Conservation (phyloP, 768 basidiomycete species). For the Boletus tomentosulus region DNA sequence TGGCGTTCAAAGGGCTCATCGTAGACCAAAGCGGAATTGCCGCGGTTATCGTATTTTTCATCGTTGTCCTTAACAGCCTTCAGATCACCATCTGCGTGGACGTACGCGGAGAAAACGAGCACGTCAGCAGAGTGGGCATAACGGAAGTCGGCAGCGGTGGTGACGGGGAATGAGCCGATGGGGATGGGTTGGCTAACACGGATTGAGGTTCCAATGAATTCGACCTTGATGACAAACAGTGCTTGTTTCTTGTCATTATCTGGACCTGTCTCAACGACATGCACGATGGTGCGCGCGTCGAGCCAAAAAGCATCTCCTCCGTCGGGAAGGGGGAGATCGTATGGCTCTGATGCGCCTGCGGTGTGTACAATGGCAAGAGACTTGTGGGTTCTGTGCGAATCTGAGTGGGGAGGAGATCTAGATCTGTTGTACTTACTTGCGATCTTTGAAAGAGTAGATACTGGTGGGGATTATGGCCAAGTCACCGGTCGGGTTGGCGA, state of each 20-base stretch:
- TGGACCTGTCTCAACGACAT: slow-evolving; percentile 51
- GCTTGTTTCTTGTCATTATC: slow-evolving; percentile 48
- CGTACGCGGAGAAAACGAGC: slow-evolving; percentile 83
- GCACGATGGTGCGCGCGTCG: slow-evolving; percentile 61
- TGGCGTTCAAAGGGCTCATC: slow-evolving; percentile 69
- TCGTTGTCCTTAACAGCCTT: slow-evolving; percentile 67
- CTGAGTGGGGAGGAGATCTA: neutral
- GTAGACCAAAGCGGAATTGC: slow-evolving; percentile 68
- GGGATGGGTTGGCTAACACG: slow-evolving; percentile 35
- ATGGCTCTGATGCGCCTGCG: slow-evolving; percentile 43
- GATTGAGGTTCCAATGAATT: slow-evolving; percentile 36
- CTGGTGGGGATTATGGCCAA: slow-evolving; percentile 62
- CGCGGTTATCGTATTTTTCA: slow-evolving; percentile 65
- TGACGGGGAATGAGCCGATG: slow-evolving; percentile 65
- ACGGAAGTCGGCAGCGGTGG: slow-evolving; percentile 66
- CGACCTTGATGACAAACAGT: slow-evolving; percentile 58
- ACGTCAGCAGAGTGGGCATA: slow-evolving; percentile 50
- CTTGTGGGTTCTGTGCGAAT: slow-evolving; percentile 58
- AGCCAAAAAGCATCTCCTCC: slow-evolving; percentile 83
- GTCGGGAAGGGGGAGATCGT: slow-evolving; percentile 57
- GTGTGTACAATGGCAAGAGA: slow-evolving; percentile 61
- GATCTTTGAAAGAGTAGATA: slow-evolving; percentile 68
- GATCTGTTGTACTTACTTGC: slow-evolving; percentile 49
- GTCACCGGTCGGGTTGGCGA: slow-evolving; percentile 67
- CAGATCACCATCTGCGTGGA: slow-evolving; percentile 73